Conservation (phyloP, 78 protist genomes). For the Dictyostelium brefeldianum region DNA sequence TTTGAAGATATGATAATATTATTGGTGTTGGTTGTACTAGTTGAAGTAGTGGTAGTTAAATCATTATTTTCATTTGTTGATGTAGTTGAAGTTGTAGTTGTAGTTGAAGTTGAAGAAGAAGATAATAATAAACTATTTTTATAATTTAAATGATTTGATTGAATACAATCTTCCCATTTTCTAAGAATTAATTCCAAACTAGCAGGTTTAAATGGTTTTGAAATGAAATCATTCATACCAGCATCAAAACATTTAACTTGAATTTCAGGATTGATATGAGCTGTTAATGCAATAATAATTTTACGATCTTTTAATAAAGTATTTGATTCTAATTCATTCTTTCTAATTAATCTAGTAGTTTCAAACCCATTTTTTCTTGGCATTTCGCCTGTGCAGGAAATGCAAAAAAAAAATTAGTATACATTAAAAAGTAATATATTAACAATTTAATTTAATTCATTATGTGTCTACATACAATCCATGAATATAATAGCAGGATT, state of each 20-base stretch:
- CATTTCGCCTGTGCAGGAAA: background rate
- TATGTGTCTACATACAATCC: constrained; percentile 30
- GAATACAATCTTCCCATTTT: constrained; percentile 45
- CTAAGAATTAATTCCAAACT: background rate
- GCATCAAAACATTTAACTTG: constrained; percentile 15
- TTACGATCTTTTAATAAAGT: background rate
- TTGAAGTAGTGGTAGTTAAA: too few relatives aligned
- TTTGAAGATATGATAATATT: too few relatives aligned
- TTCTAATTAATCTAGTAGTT: constrained; percentile 18
- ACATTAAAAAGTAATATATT: too few relatives aligned
- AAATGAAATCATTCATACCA: constrained; percentile 49
- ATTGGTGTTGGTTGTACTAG: too few relatives aligned
- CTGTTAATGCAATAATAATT: constrained; percentile 55
- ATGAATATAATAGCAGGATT: constrained; percentile 13
- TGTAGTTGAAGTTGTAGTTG: too few relatives aligned
- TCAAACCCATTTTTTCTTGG: constrained; percentile 33
- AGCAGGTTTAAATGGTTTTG: constrained; percentile 26
- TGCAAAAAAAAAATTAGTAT: too few relatives aligned
- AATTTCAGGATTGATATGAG: constrained; percentile 6
- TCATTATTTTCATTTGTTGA: too few relatives aligned
- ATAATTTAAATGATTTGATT: background rate
- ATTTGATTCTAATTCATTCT: constrained; percentile 12
- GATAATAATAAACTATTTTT: background rate
- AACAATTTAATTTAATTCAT: too few relatives aligned
- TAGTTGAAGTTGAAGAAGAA: too few relatives aligned